Conservation (phyloP, 2,329 filamentous ascomycete genomes). For the Trichoderma afroharzianum region DNA sequence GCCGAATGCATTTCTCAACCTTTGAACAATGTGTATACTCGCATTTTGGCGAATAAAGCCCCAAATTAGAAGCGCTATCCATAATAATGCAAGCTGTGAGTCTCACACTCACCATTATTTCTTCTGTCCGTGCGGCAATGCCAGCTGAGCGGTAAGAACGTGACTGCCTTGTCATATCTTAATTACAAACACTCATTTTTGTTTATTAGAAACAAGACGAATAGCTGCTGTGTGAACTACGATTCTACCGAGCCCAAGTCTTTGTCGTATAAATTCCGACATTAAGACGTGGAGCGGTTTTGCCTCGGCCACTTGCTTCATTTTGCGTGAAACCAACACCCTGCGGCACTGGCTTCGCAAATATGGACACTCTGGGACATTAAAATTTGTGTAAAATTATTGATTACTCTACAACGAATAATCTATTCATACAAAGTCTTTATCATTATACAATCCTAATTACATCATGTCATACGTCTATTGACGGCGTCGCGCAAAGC, state of each 20-base stretch:
- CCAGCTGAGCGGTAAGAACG: not conserved
- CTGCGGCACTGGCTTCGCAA: too few relatives aligned
- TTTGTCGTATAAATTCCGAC: too few relatives aligned
- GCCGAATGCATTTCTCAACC: not conserved
- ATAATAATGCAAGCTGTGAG: not conserved
- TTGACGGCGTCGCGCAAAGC: not conserved
- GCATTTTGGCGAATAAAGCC: not conserved
- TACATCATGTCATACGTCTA: not conserved
- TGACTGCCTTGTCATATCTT: not conserved
- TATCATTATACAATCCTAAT: not conserved
- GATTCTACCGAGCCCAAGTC: not conserved
- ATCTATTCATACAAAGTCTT: not conserved
- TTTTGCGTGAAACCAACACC: too few relatives aligned
- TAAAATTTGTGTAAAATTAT: not conserved
- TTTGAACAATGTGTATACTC: not conserved
- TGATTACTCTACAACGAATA: not conserved
- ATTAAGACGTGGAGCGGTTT: too few relatives aligned
- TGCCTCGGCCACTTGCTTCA: too few relatives aligned
- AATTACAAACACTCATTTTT: not conserved
- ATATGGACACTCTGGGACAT: not conserved
- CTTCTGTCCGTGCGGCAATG: not conserved
- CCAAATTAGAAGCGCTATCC: not conserved
- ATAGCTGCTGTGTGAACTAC: not conserved
- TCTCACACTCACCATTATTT: not conserved
- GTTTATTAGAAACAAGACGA: not conserved